Evolutionary conservation across 345 rosid species (phyloP).

Genomic region (Hevea brasiliensis): DNA sequence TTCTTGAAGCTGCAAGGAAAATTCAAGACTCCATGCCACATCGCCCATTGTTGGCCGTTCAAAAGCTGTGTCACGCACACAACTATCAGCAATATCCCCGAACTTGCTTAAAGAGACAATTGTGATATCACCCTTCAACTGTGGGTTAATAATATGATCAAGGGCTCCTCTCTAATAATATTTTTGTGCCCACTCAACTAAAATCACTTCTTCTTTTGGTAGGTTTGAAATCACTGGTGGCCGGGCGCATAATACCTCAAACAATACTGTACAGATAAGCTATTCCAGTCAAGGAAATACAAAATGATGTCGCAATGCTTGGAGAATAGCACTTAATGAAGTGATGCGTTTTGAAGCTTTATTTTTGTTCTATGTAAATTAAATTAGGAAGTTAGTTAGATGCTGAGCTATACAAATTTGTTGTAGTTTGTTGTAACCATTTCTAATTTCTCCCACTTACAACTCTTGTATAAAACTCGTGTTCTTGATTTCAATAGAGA

Average conservation of each 20-base stretch:
- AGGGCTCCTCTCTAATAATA: slow-evolving; percentile 23
- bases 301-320: no score
- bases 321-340: no score
- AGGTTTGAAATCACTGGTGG: slow-evolving; percentile 23
- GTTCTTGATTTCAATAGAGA: no score
- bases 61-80: slow-evolving; percentile 28
- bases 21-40: slow-evolving; percentile 15
- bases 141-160: slow-evolving; percentile 33
- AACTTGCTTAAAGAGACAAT: slow-evolving; percentile 37
- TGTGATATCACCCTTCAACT: slow-evolving; percentile 33
- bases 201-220: slow-evolving; percentile 25
- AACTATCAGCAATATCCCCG: slow-evolving; percentile 35
- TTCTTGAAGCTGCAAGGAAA: slow-evolving; percentile 18
- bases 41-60: slow-evolving; percentile 18
- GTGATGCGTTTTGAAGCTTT: no score
- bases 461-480: no score
- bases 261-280: no score
- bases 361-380: no score
- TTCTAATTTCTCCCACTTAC: no score
- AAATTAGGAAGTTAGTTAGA: no score
- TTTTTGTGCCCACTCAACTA: slow-evolving; percentile 38
- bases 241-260: slow-evolving; percentile 48
- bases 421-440: no score
- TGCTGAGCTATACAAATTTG: no score
- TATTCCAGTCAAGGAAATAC: no score